Percentiles rank a stretch among this genome's conserved stretches.
phyloP scores from a whole-genome alignment of 306 rosid genomes.

The Castanea crenata region DNA sequence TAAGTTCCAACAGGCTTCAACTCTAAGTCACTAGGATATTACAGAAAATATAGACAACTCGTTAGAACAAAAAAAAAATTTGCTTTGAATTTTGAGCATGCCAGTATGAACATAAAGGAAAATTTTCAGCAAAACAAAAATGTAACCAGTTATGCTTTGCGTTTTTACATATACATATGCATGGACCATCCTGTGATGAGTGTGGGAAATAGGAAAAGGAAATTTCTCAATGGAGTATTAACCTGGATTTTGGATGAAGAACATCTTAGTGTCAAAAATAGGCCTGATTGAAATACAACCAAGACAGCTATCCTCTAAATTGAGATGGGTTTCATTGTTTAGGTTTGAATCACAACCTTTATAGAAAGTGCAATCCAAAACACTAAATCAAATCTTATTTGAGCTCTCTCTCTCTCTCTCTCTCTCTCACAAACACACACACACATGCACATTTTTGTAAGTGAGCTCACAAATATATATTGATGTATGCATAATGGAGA shows the following conservation, averaged over 20 bases:
- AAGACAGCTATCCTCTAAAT: background rate
- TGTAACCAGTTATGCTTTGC: background rate
- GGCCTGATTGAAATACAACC: constrained; percentile 3
- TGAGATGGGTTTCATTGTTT: background rate
- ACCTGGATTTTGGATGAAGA: background rate
- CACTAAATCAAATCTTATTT: background rate
- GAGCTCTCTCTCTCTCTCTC: no score
- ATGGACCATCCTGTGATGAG: background rate
- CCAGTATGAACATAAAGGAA: background rate
- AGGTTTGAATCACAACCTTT: background rate
- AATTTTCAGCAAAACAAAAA: background rate
- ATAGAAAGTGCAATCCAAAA: background rate
- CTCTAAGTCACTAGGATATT: constrained; percentile 66
- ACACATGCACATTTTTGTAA: no score
- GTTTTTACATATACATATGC: background rate
- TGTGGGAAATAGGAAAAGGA: background rate
- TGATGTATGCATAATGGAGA: no score
- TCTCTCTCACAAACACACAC: no score
- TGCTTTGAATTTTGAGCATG: background rate
- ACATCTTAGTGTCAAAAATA: background rate
- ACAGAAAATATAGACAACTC: constrained; percentile 18
- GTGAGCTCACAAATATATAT: no score
- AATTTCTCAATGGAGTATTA: background rate
- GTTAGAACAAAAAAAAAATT: background rate
- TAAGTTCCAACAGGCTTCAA: constrained; percentile 76